Base-by-base conservation (phyloP, 164 flowering plant genomes). In the Stephania cephalantha region DNA sequence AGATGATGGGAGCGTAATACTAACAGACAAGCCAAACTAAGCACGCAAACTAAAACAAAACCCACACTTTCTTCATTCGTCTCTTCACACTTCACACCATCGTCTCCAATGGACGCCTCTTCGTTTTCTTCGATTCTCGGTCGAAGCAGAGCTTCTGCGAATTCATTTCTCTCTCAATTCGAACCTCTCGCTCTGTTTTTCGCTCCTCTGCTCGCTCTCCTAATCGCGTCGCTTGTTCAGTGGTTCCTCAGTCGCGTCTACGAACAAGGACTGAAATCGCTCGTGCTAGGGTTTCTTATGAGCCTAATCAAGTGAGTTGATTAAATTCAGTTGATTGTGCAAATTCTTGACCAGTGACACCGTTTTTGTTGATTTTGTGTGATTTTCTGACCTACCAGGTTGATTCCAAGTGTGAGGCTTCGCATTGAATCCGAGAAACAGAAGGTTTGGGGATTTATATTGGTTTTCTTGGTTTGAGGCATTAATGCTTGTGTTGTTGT, bases 401-500 rank as follows among this genome's bases (percentile, higher is more conserved):
- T 90, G 87, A 78, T 95, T 46, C 97, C 98, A 50, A 89, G 87
- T 31, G 97, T 90, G 74, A 83, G 79, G 73, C 82, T 79, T 46
- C 87, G 89, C 76, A 89, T 95, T 20, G 95, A 91, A 76, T 89
- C 89, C 1, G 88, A 95, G 86, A 95, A 95, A 76, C 91, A 90
- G 72, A 95, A 95, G 97, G 97, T 89, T 29, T 73, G 81, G 22
- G 70, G 0, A 17, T 48, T 18, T 1, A 63, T 71, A 12, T 64
- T 46, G 7, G 7, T 63, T 13, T 30, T 35, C 6, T 35, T 25
- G 52, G 25, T 53, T 46, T 73, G 72, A 53, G 61, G 64, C 72
- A 72, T 46, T 66, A 42, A 72, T 35, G 42, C 42, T 31, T 72
- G 75, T 10, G 45, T 31, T 29, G 42, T 71, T 22, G 50, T 44